phyloP scores from a whole-genome alignment of 2,329 filamentous ascomycete species.

The Alternaria ethzedia region DNA sequence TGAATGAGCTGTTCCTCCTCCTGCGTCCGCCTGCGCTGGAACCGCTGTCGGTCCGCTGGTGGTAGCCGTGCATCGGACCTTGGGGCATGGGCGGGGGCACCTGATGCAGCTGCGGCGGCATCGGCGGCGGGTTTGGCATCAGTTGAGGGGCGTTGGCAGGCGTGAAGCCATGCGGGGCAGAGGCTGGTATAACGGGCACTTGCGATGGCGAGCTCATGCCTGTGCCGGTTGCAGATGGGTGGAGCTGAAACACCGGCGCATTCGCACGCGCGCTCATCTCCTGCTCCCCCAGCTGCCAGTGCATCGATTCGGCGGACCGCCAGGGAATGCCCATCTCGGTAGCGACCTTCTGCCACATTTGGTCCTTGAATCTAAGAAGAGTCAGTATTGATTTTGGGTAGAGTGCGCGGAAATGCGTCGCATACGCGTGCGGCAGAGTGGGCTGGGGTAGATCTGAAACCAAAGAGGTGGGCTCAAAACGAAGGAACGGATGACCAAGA shows the following conservation, averaged over 20 bases:
- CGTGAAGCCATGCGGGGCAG: constrained; percentile 43
- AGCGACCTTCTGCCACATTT: constrained; percentile 97
- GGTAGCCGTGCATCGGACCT: constrained; percentile 38
- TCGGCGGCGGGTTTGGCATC: constrained; percentile 34
- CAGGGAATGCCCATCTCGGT: constrained; percentile 95
- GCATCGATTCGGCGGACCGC: constrained; percentile 96
- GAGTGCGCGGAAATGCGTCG: constrained; percentile 7
- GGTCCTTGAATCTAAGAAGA: constrained; percentile 80
- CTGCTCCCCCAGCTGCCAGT: constrained; percentile 92
- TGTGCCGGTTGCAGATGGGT: constrained; percentile 44
- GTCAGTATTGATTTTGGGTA: constrained; percentile 28
- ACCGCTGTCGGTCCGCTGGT: constrained; percentile 43
- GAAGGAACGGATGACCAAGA: constrained; percentile 1
- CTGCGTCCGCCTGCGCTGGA: constrained; percentile 36
- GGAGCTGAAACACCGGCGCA: constrained; percentile 77
- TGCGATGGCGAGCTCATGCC: constrained; percentile 41
- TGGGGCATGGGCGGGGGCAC: constrained; percentile 31
- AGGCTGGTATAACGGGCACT: constrained; percentile 31
- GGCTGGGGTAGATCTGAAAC: background rate
- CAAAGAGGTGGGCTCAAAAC: constrained; percentile 11
- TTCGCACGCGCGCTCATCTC: constrained; percentile 95
- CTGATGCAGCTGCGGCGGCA: constrained; percentile 35
- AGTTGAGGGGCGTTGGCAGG: constrained; percentile 49
- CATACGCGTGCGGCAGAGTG: constrained; percentile 2
- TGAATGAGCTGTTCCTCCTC: constrained; percentile 43